A percentile compares a stretch with the other conserved stretches of the same genome.
Evolutionary conservation across 2,329 filamentous ascomycete genomes (phyloP).

Genomic region (Fusarium neocosmosporiellum): DNA sequence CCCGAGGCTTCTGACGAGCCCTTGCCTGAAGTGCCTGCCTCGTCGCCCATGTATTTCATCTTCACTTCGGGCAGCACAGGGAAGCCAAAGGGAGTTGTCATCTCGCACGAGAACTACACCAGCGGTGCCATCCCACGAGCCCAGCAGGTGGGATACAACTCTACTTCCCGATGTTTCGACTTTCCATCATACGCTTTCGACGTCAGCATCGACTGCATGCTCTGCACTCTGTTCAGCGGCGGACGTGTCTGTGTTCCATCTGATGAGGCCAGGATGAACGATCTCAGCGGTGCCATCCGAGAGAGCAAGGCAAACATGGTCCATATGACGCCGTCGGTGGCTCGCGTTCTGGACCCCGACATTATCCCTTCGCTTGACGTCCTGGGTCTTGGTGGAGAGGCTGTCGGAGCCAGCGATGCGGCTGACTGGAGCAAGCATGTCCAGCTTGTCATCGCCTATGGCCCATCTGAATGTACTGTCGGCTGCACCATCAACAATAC

Average conservation of each 20-base stretch:
- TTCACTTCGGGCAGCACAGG: constrained; percentile 74
- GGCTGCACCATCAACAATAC: constrained; percentile 51
- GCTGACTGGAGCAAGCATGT: constrained; percentile 59
- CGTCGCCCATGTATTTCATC: constrained; percentile 63
- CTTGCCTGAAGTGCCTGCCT: constrained; percentile 53
- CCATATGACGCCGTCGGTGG: constrained; percentile 54
- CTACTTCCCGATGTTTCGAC: constrained; percentile 57
- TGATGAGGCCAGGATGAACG: constrained; percentile 62
- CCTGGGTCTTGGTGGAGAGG: constrained; percentile 62
- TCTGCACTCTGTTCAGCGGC: constrained; percentile 60
- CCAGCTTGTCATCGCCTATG: constrained; percentile 63
- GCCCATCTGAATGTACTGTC: constrained; percentile 57
- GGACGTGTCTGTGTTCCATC: constrained; percentile 65
- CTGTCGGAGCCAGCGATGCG: constrained; percentile 62
- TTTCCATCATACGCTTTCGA: constrained; percentile 54
- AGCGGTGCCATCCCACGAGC: constrained; percentile 58
- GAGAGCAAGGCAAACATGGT: constrained; percentile 58
- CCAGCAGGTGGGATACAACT: constrained; percentile 54
- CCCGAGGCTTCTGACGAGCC: constrained; percentile 14
- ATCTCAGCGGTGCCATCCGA: constrained; percentile 57
- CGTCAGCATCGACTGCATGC: constrained; percentile 59
- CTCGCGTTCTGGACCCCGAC: not conserved
- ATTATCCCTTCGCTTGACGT: not conserved
- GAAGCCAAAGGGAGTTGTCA: constrained; percentile 69
- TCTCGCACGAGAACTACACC: constrained; percentile 59